phyloP scores from a whole-genome alignment of 331 rosid genomes.

The Pyracantha coccinea region DNA sequence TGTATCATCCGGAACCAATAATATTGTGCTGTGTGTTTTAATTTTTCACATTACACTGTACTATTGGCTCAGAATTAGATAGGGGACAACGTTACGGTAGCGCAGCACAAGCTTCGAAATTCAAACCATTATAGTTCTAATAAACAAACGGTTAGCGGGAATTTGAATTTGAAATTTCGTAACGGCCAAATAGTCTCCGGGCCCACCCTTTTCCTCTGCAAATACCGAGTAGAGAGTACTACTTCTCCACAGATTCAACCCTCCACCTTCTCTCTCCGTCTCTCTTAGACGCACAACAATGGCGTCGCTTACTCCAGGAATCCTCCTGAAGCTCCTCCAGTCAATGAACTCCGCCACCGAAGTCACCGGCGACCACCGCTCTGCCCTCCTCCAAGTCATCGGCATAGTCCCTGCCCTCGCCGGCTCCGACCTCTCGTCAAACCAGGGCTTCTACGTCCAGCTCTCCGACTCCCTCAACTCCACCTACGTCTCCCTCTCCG shows the following conservation, averaged over 20 bases:
- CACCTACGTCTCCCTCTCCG: constrained; percentile 80
- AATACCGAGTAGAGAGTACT: neutral
- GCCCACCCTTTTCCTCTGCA: neutral
- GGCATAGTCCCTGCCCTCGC: constrained; percentile 92
- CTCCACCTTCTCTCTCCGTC: neutral
- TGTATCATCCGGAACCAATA: no score
- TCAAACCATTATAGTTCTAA: constrained; percentile 5
- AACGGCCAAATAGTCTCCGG: constrained; percentile 39
- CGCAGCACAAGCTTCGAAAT: neutral
- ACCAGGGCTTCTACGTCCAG: constrained; percentile 81
- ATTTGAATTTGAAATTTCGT: constrained; percentile 46
- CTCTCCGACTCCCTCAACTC: constrained; percentile 95
- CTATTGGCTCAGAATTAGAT: neutral
- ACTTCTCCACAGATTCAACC: neutral
- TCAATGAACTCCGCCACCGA: constrained; percentile 73
- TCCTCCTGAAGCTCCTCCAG: constrained; percentile 73
- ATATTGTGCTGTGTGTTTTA: no score
- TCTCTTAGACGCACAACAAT: constrained; percentile 16
- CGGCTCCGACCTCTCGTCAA: constrained; percentile 78
- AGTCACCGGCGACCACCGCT: constrained; percentile 97
- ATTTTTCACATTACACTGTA: neutral
- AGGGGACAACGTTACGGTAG: constrained; percentile 20
- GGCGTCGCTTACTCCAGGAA: constrained; percentile 85
- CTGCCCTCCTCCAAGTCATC: constrained; percentile 82
- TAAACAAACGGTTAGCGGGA: constrained; percentile 1